Base-by-base conservation (phyloP, 2,329 filamentous ascomycete genomes). In the Pyrenophora seminiperda region DNA sequence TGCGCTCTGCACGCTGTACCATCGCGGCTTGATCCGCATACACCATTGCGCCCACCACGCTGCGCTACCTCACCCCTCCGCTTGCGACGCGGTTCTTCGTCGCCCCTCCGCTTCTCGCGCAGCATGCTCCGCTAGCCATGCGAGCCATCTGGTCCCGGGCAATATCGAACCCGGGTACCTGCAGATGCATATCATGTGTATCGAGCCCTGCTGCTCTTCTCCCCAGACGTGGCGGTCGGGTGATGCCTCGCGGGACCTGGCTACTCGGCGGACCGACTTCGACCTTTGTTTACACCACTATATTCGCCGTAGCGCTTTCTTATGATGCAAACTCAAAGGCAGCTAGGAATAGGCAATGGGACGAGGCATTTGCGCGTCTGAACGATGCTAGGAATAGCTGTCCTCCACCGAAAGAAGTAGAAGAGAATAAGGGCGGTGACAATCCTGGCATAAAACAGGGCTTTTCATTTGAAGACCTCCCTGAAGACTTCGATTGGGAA, bases 131-230 rank as follows among this genome's bases (percentile, higher is more conserved):
- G 69, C 59, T 69, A 72, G 71, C 70, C 66, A 91, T 91, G 88
- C 83, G 83, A 74, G 79, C 80, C 58, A 70, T 90, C 61, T 87
- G 86, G 85, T 85, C 83, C 72, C 82, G 85, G 75, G 82, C 83
- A 75, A 79, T 81, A 64, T 82, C 82, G 79, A 80, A 79, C 74
- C 82, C 81, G 73, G 72, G 72, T 58, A 79, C 81, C 63, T 88
- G 84, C 75, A 80, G 80, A 73, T 89, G 85, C 75, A 78, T 81
- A 60, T 77, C 82, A 64, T 88, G 85, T 73, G 73, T 82, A 45
- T 78, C 80, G 47, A 74, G 61, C 43, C 67, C 80, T 49, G 75
- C 77, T 52, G 72, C 75, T 36, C 62, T 83, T 36, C 62, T 83
- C 53, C 75, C 79, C 52, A 79, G 81, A 49, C 79, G 78, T 64